Base-by-base conservation (phyloP, 495 filamentous ascomycete genomes). In the Tuber brumale region DNA sequence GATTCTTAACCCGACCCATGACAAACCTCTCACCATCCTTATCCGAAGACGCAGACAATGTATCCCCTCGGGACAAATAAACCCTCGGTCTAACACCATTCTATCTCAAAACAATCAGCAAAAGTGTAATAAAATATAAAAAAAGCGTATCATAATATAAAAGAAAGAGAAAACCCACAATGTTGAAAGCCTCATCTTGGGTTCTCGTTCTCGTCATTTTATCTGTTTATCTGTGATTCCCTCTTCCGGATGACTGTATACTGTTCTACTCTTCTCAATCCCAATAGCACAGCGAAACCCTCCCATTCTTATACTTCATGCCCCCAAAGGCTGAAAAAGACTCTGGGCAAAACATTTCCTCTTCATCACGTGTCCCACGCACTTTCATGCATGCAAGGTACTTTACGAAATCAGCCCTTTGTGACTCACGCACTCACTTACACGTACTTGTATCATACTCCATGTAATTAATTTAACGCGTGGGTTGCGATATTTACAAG, bases 21-120 rank as follows among this genome's bases (percentile, higher is more conserved):
- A 69, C 74, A 51, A 80, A 80, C 21, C 72, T 80, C 41, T 31
- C 74, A 31, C 76, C 71, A 16, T 78, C 73, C 66, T 69, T 80
- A 39, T 80, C 70, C 27, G 79, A 80, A 19, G 77, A 76, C 69
- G 79, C 79, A 16, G 79, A 27, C 39, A 80, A 37, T 6, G 71
- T 76, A 57, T 69, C 45, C 7, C 78, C 79, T 0, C 80, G 71
- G 27, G 48, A 69, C 37, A 80, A 72, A 27, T 76, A 57, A 48
- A 80, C 43, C 57, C 48, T 76, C 42, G 79, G 79, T 37, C 80
- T 80, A 43, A 77, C 51, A 41, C 79, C 79, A 12, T 72, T 43
- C 79, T 80, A 39, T 16, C 42, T 21, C 31, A 21, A 37, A 74
- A 23, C n/a, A 27, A 61, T 39, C 21, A 51, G 70, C 70, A 43